Conservation (phyloP, 441 rosid genomes). For the Monsonia emarginata region DNA sequence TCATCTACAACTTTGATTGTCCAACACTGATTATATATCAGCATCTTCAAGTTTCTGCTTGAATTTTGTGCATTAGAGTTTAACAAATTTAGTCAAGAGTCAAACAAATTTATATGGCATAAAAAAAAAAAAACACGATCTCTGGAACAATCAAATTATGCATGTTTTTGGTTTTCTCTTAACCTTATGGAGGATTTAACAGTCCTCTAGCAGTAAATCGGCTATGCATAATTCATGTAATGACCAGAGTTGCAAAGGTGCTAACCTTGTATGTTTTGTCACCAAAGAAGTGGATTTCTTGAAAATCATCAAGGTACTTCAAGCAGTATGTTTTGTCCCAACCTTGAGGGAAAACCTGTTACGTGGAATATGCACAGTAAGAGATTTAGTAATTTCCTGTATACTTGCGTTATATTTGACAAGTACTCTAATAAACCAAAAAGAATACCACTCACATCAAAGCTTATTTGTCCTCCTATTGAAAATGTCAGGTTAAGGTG, state of each 20-base stretch:
- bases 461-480: constrained; percentile 93
- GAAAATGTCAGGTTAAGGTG: constrained; percentile 89
- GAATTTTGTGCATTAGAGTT: not conserved
- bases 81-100: not conserved
- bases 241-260: not conserved
- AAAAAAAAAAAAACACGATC: not conserved
- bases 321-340: constrained; percentile 99
- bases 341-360: constrained; percentile 84
- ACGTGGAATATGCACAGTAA: constrained; percentile 9
- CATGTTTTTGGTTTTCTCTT: not conserved
- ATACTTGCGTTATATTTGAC: not conserved
- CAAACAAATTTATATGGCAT: not conserved
- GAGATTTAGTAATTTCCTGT: not conserved
- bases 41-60: not conserved
- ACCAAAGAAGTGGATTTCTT: constrained; percentile 90
- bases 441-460: constrained; percentile 53
- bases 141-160: not conserved
- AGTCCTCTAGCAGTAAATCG: not conserved
- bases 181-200: not conserved
- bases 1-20: not conserved
- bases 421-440: not conserved
- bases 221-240: not conserved
- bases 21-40: not conserved
- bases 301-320: constrained; percentile 63
- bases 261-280: constrained; percentile 92